Evolutionary conservation across 2,329 filamentous ascomycete genomes (phyloP).

Genomic region (Penicillium digitatum): DNA sequence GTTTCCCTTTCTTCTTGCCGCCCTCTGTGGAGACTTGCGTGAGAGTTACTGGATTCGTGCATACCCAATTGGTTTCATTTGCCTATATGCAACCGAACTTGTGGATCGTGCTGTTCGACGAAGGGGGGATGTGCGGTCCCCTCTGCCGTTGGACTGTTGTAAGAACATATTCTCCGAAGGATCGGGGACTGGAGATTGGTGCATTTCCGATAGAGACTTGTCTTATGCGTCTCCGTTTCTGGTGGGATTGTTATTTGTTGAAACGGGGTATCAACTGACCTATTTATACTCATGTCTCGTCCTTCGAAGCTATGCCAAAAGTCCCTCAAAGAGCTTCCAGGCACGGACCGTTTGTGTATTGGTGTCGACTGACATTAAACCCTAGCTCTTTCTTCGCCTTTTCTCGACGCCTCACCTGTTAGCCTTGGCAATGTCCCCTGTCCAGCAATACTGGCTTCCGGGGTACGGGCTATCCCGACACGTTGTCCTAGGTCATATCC

Average conservation of each 20-base stretch:
- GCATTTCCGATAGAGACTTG: conserved; percentile 7
- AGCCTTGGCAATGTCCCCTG: conserved; percentile 32
- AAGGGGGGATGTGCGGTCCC: conserved; percentile 1
- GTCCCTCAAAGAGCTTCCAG: conserved; percentile 2
- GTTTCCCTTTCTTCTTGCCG: not conserved
- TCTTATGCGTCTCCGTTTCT: conserved; percentile 13
- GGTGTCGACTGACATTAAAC: conserved; percentile 5
- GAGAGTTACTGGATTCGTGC: conserved; percentile 3
- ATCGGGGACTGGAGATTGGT: conserved; percentile 1
- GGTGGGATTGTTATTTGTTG: not conserved
- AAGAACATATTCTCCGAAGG: conserved; percentile 15
- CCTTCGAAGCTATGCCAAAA: conserved; percentile 6
- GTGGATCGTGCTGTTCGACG: conserved; percentile 8
- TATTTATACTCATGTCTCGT: conserved; percentile 20
- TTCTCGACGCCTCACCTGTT: not conserved
- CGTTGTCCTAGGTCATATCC: conserved; percentile 48
- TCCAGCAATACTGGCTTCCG: conserved; percentile 48
- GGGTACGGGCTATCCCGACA: conserved; percentile 49
- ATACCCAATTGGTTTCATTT: conserved; percentile 4
- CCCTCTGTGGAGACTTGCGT: not conserved
- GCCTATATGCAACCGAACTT: not conserved
- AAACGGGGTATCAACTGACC: not conserved
- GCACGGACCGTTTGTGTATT: conserved; percentile 8
- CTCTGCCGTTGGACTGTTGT: conserved; percentile 5
- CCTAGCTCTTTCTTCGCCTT: not conserved